Evolutionary conservation across 768 basidiomycete species (phyloP), one percentile per base, ranked within the genome.

Genomic region (Phaffia tasmanica): DNA sequence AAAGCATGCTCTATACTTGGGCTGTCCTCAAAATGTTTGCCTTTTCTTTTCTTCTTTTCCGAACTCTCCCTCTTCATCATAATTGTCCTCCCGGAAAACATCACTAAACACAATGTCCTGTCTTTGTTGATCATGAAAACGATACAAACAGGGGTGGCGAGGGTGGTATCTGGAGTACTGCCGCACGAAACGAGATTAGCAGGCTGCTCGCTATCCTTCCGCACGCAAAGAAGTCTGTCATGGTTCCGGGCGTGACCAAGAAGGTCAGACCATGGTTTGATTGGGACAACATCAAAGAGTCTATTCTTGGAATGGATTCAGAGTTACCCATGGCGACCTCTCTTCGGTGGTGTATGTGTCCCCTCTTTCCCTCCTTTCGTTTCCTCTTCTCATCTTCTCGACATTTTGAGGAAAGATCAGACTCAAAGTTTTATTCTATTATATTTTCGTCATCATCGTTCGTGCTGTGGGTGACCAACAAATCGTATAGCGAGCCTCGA

Each of bases 1-100:
- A 69, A 32, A 50, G 57, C 7, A 53, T 69, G 50, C 67, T 77
- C n/a, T 77, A 74, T 74, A 74, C 74, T 4, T 77, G 74, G 62
- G 63, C 69, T 7, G 74, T 76, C 7, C 67, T 76, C 1, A 72
- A 73, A 6, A 69, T 67, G 0, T 55, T 71, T 8, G 27, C 48
- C 48, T 59, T 55, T 5, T 7, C 32, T 27, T 57, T 7, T 32
- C n/a, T n/a, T 32, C 16, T 29, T 53, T 14, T 67, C 61, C 61
- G 48, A 47, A n/a, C n/a, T n/a, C n/a, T n/a, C n/a, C n/a, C n/a
- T n/a, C n/a, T n/a, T n/a, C n/a, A n/a, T n/a, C n/a, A n/a, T n/a
- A n/a, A n/a, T n/a, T n/a, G n/a, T n/a, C n/a, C n/a, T n/a, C n/a
- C n/a, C n/a, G n/a, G n/a, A n/a, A n/a, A n/a, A n/a, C n/a, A n/a